Conservation (phyloP, 116 monocot species). For the Papilionanthe hybrid region DNA sequence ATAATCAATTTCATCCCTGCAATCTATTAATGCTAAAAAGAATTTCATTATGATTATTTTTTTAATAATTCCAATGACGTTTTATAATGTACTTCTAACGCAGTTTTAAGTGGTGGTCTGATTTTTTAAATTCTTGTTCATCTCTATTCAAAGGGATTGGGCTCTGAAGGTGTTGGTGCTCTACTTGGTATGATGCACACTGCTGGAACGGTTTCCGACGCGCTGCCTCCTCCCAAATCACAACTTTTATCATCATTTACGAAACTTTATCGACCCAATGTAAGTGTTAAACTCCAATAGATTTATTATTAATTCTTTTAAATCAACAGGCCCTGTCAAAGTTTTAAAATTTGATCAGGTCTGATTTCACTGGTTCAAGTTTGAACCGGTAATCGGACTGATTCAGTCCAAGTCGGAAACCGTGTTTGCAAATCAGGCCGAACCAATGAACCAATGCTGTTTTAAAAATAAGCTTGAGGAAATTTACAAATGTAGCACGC, state of each 20-base stretch:
- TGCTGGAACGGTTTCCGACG: conserved; percentile 54
- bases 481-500: too few species aligned
- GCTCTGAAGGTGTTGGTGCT: conserved; percentile 60
- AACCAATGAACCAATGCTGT: too few species aligned
- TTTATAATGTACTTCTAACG: background rate
- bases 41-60: background rate
- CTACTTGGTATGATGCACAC: conserved; percentile 77
- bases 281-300: conserved; percentile 25
- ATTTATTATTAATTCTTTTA: background rate
- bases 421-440: too few species aligned
- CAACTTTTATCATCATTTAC: conserved; percentile 49
- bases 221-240: conserved; percentile 74
- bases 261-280: conserved; percentile 47
- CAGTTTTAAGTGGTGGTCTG: background rate
- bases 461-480: too few species aligned
- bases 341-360: too few species aligned
- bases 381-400: too few species aligned
- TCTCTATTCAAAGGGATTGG: conserved; percentile 25
- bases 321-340: background rate
- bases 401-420: too few species aligned
- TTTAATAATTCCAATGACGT: background rate
- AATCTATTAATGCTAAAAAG: background rate
- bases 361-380: too few species aligned
- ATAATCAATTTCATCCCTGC: background rate
- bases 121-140: background rate